Evolutionary conservation across 306 rosid genomes (phyloP), one percentile per base, ranked within the genome.

Genomic region (Quercus engelmannii): DNA sequence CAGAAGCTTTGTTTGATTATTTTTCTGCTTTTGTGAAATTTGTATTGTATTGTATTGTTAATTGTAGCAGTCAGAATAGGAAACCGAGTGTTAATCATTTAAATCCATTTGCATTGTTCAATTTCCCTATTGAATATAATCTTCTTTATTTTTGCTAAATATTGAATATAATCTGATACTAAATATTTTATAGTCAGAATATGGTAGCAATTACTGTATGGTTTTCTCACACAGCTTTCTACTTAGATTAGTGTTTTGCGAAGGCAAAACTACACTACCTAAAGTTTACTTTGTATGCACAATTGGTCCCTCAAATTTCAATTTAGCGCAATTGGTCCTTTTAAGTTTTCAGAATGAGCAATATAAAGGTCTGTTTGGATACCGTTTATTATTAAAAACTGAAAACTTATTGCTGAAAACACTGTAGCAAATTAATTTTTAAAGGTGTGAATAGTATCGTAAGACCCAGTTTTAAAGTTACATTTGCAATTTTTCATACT

Each of bases 41-140:
- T 35, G 68, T 74, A 52, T 52, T 63, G 2, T 69, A 69, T 46
- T 46, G 54, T 49, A 3, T 49, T 49, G 54, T 65, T 28, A 43
- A 73, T 31, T 31, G 82, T 76, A 71, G 55, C 59, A 63, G 51
- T 5, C 49, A 55, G 51, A 18, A 73, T 26, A 51, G 75, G 62
- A 58, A 59, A 56, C 38, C n/a, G 51, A 67, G 26, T n/a, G n/a
- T n/a, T n/a, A n/a, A n/a, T 52, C 57, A 20, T 74, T 62, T 65
- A 74, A 38, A 71, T 7, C 26, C 18, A 10, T 20, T 38, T 30
- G 28, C 35, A 35, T 35, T 67, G 51, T 35, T 67, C 51, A 19
- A 35, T 35, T 67, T 30, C 4, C 51, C 49, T 9, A 23, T 31
- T 6, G 51, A 65, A 41, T 41, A 41, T 8, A 41, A 41, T 41